Conservation (phyloP, 177 flowering plant species). For the Vitis hybrid region DNA sequence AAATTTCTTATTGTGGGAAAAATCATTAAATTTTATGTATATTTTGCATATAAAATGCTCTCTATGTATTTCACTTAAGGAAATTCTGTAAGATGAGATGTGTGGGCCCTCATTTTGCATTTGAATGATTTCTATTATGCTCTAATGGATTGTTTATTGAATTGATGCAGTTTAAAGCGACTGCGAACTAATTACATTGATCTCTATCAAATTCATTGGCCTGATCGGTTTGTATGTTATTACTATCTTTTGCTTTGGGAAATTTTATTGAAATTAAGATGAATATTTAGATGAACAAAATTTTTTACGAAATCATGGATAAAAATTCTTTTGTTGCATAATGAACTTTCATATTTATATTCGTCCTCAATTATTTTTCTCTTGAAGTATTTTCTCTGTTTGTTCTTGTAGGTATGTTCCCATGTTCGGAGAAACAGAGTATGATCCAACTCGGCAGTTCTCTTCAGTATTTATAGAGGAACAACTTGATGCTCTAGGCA, state of each 20-base stretch:
- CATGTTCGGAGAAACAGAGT: constrained; percentile 94
- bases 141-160: constrained; percentile 3
- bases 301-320: not conserved
- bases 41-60: not conserved
- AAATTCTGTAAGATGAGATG: not conserved
- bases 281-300: not conserved
- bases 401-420: constrained; percentile 67
- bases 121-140: not conserved
- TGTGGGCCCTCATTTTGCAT: not conserved
- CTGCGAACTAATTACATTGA: constrained; percentile 72
- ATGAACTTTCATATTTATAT: not conserved
- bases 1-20: not conserved
- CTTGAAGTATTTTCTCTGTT: constrained; percentile 11
- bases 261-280: not conserved
- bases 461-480: constrained; percentile 57
- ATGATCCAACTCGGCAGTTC: constrained; percentile 59
- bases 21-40: not conserved
- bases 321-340: not conserved
- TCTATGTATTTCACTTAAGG: not conserved
- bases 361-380: not conserved
- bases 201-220: constrained; percentile 91
- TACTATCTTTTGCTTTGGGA: constrained; percentile 15
- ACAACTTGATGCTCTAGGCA: constrained; percentile 69
- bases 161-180: constrained; percentile 63
- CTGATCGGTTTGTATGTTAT: constrained; percentile 78